Conservation (phyloP, 2,329 filamentous ascomycete species). For the Keithomyces neogunnii region DNA sequence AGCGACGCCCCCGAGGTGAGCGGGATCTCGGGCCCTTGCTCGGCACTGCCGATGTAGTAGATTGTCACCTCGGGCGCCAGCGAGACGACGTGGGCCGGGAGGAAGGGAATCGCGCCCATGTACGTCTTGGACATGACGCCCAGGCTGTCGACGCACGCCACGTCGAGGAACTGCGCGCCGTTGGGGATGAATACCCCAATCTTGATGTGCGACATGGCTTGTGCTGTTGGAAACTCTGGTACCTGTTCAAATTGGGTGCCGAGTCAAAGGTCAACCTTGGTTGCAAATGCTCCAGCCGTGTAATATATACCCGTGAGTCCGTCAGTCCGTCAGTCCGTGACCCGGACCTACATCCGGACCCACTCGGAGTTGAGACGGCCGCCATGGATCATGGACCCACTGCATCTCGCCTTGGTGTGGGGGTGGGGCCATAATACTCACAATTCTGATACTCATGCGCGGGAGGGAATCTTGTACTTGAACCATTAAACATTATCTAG, state of each 20-base stretch:
- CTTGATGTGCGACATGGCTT: constrained; percentile 18
- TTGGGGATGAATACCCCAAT: constrained; percentile 44
- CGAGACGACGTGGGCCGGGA: constrained; percentile 28
- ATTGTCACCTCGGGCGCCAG: constrained; percentile 35
- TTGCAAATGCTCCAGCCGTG: no score
- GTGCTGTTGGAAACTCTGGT: background rate
- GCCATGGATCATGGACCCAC: background rate
- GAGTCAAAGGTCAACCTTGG: no score
- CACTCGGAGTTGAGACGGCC: constrained; percentile 1
- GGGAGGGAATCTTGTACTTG: no score
- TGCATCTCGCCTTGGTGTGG: background rate
- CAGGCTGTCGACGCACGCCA: constrained; percentile 42
- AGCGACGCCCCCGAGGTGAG: constrained; percentile 32
- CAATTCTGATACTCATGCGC: no score
- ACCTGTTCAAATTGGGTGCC: no score
- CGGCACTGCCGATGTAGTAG: constrained; percentile 35
- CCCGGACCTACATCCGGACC: constrained; percentile 2
- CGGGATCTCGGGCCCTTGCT: constrained; percentile 25
- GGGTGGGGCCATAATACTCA: no score
- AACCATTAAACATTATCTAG: no score
- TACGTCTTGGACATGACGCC: constrained; percentile 38
- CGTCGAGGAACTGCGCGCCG: constrained; percentile 39
- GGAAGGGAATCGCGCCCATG: constrained; percentile 20
- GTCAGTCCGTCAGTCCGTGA: no score
- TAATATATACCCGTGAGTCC: no score